Conservation (phyloP, 345 rosid species). For the Nasturtium officinale region DNA sequence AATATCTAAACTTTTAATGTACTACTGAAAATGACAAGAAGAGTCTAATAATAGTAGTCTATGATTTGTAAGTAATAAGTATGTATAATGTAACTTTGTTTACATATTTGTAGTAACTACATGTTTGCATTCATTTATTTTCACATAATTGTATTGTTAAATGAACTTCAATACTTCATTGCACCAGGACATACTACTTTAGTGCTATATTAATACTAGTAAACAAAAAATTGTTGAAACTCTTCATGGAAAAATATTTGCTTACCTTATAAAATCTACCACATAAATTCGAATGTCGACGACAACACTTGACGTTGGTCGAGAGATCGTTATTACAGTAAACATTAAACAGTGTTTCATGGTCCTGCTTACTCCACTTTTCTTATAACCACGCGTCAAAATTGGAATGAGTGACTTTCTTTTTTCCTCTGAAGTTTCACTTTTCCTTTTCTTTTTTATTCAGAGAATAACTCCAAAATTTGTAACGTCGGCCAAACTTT, state of each 20-base stretch:
- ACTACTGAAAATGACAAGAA: constrained; percentile 5
- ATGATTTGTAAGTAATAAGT: too few relatives aligned
- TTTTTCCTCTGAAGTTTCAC: constrained; percentile 4
- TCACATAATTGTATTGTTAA: too few relatives aligned
- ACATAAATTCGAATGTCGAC: background rate
- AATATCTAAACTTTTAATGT: constrained; percentile 27
- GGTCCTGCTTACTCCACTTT: background rate
- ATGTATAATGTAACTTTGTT: too few relatives aligned
- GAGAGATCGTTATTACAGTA: too few relatives aligned
- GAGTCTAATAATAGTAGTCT: background rate
- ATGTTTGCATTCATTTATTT: too few relatives aligned
- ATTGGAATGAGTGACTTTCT: background rate
- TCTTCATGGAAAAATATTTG: too few relatives aligned
- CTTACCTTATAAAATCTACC: background rate
- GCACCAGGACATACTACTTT: too few relatives aligned
- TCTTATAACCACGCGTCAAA: background rate
- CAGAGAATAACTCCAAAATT: background rate
- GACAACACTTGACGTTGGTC: background rate
- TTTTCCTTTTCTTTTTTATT: background rate
- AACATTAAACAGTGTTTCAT: background rate
- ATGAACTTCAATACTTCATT: too few relatives aligned
- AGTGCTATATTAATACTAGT: too few relatives aligned
- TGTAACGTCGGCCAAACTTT: constrained; percentile 35
- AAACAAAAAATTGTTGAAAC: too few relatives aligned
- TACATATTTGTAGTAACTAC: too few relatives aligned